Evolutionary conservation across 2,329 filamentous ascomycete species (phyloP).

Genomic region (Boeremia exigua): DNA sequence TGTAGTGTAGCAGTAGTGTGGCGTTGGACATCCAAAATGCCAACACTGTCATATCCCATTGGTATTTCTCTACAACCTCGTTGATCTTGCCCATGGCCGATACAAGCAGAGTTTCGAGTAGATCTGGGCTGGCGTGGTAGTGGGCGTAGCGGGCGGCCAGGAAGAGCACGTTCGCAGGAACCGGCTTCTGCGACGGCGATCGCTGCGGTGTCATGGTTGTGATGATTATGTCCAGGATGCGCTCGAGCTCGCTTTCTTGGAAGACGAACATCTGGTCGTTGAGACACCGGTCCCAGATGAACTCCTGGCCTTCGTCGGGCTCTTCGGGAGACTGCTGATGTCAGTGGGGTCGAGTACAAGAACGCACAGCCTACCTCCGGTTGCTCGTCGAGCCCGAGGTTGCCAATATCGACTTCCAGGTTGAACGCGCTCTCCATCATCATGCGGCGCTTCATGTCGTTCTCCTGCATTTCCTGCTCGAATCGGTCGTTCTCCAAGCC

Average conservation of each 20-base stretch:
- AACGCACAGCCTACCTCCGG: slow-evolving; percentile 70
- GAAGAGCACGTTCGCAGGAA: slow-evolving; percentile 96
- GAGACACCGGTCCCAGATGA: slow-evolving; percentile 91
- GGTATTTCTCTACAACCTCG: slow-evolving; percentile 89
- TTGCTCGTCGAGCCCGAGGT: slow-evolving; percentile 93
- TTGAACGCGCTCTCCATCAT: slow-evolving; percentile 99
- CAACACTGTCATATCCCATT: slow-evolving; percentile 99
- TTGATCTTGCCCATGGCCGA: slow-evolving; percentile 97
- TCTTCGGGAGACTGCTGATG: slow-evolving; percentile 64
- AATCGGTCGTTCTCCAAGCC: slow-evolving; percentile 93
- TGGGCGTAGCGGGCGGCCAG: slow-evolving; percentile 94
- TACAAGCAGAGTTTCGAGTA: slow-evolving; percentile 79
- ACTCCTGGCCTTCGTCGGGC: slow-evolving; percentile 88
- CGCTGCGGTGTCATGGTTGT: slow-evolving; percentile 97
- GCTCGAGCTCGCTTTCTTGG: slow-evolving; percentile 89
- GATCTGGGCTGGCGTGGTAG: slow-evolving; percentile 88
- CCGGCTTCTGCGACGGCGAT: slow-evolving; percentile 95
- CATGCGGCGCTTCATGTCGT: slow-evolving; percentile 93
- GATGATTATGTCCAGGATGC: slow-evolving; percentile 93
- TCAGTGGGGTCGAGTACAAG: slow-evolving; percentile 27
- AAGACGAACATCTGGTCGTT: slow-evolving; percentile 99
- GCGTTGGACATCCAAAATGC: slow-evolving; percentile 99
- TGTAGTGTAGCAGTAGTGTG: slow-evolving; percentile 90
- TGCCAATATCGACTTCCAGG: slow-evolving; percentile 93
- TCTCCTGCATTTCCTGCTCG: slow-evolving; percentile 96